Base-by-base conservation (phyloP, 192 early-diverging fungal species). In the Coemansia sp. region DNA sequence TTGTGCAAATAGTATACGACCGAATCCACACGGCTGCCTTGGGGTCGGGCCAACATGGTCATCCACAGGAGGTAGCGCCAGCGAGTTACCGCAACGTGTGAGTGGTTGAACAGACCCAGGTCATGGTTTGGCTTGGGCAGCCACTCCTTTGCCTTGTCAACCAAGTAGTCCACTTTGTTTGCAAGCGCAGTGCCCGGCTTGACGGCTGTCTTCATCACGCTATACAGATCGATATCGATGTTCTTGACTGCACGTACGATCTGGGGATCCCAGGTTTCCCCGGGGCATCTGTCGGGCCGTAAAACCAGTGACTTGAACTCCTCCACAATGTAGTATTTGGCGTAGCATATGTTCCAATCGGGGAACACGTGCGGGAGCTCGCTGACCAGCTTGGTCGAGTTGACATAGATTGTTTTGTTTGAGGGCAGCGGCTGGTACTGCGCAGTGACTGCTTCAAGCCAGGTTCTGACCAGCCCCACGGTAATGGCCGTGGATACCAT, bases 21-120 rank as follows among this genome's bases (percentile, higher is more conserved):
- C 39, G 71, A 41, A 33, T 81, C 78, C 18, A 81, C 53, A 4
- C 78, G 73, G 21, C n/a, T 67, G n/a, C n/a, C 63, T 3, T 49
- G 23, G 6, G 70, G 73, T 0, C 73, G 60, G 24, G 57, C 30
- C n/a, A 76, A 44, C 66, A 72, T 68, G 0, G 67, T 67, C 67
- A 66, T 59, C 78, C 78, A 81, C 38, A 81, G 39, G 10, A 76
- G 52, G 23, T 76, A 81, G 15, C 73, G 49, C 78, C 78, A 81
- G 34, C 67, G 78, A 23, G 66, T 52, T 4, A 81, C 60, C 1
- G 67, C 78, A 20, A 60, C 55, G 2, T 63, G 58, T 18, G 63
- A 63, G 16, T 69, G 56, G 16, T 60, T 52, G 41, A 81, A 81
- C 26, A 10, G 35, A 0, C 15, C 34, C 20, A 57, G 12, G 12